phyloP scores from a whole-genome alignment of 768 basidiomycete genomes.

The Tylopilus rubrobrunneus region DNA sequence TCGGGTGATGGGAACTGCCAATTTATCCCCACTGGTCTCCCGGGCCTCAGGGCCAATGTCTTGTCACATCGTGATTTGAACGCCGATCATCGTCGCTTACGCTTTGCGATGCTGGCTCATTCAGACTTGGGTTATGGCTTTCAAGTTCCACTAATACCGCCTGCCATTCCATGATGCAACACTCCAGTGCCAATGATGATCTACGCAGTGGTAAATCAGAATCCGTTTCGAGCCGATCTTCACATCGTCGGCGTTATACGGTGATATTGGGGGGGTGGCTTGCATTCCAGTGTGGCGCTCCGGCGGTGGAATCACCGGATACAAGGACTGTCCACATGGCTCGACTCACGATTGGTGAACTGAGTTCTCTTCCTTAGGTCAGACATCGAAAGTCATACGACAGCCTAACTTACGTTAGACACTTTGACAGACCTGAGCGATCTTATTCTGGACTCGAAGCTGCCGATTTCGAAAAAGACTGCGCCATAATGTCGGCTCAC shows the following conservation, averaged over 20 bases:
- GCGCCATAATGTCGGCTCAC: too few relatives aligned
- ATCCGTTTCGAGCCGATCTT: slow-evolving; percentile 4
- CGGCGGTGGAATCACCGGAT: slow-evolving; percentile 13
- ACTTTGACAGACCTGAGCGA: neutral
- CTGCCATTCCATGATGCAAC: neutral
- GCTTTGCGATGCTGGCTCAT: neutral
- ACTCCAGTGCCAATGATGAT: slow-evolving; percentile 3
- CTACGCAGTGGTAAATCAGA: slow-evolving; percentile 10
- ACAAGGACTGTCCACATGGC: neutral
- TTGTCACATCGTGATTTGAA: neutral
- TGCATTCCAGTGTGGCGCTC: slow-evolving; percentile 2
- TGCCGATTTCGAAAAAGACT: neutral
- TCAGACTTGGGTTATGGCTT: neutral
- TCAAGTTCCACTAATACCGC: neutral
- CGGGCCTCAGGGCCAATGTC: neutral
- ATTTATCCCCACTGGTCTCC: neutral
- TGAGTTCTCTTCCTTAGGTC: neutral
- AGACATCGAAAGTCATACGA: neutral
- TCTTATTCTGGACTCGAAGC: neutral
- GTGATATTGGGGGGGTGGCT: neutral
- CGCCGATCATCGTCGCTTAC: neutral
- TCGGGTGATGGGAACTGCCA: neutral
- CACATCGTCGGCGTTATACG: slow-evolving; percentile 5
- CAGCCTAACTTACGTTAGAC: neutral
- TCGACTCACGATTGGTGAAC: neutral